Conservation (phyloP, 2,329 filamentous ascomycete genomes). For the Scytalidium lignicola region DNA sequence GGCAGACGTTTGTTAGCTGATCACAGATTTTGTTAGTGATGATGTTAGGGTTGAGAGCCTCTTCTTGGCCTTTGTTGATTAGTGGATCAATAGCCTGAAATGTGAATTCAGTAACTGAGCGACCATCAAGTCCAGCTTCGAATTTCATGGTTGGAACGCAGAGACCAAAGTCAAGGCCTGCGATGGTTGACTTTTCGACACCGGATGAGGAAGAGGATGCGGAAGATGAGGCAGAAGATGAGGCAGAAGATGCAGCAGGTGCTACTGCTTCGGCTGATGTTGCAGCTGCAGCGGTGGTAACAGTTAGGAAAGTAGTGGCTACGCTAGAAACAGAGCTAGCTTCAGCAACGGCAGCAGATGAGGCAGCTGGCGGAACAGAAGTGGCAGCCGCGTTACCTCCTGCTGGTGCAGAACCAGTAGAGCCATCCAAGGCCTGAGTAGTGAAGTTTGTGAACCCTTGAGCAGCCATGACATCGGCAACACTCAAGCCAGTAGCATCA, state of each 20-base stretch:
- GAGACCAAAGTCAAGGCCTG: conserved; percentile 39
- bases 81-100: conserved; percentile 61
- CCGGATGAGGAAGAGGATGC: too few relatives aligned
- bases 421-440: conserved; percentile 29
- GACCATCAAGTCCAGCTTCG: conserved; percentile 44
- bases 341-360: conserved; percentile 2
- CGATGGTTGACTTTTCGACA: conserved; percentile 12
- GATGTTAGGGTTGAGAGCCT: conserved; percentile 66
- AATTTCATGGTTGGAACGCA: conserved; percentile 49
- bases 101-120: conserved; percentile 54
- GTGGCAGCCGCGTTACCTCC: conserved; percentile 20
- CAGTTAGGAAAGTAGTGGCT: conserved; percentile 15
- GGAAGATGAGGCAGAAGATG: too few relatives aligned
- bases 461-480: conserved; percentile 57
- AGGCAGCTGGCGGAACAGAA: conserved; percentile 5
- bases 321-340: conserved; percentile 13
- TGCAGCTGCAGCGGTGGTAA: conserved; percentile 13
- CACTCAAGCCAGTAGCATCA: conserved; percentile 54
- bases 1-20: conserved; percentile 61
- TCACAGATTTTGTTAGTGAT: conserved; percentile 68
- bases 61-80: conserved; percentile 54
- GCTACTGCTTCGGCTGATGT: conserved; percentile 15
- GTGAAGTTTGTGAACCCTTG: conserved; percentile 62
- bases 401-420: conserved; percentile 29
- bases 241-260: conserved; percentile 7